phyloP scores from a whole-genome alignment of 1,139 yeast genomes.

The Geotrichum fermentans region DNA sequence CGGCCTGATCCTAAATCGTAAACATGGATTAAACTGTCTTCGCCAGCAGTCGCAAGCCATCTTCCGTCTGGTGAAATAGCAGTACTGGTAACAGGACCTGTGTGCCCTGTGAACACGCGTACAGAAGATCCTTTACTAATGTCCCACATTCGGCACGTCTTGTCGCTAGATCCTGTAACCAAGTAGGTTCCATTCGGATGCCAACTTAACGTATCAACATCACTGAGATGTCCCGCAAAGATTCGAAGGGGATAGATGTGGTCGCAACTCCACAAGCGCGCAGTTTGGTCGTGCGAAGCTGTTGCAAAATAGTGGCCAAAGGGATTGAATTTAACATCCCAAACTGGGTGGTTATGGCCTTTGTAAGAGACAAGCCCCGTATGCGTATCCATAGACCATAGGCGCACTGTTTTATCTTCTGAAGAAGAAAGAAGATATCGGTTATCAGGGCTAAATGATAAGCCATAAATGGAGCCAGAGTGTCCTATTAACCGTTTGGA shows the following conservation, averaged over 20 bases:
- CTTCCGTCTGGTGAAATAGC: constrained; percentile 96
- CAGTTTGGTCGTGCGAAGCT: constrained; percentile 96
- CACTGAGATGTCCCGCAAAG: constrained; percentile 95
- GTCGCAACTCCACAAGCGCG: constrained; percentile 95
- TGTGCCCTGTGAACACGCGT: constrained; percentile 90
- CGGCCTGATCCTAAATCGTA: constrained; percentile 96
- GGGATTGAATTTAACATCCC: constrained; percentile 96
- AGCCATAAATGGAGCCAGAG: constrained; percentile 88
- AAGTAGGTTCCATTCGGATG: constrained; percentile 95
- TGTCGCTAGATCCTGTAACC: constrained; percentile 92
- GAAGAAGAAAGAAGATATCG: constrained; percentile 75
- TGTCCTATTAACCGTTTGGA: constrained; percentile 79
- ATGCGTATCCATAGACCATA: constrained; percentile 93
- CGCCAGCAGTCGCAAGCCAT: constrained; percentile 94
- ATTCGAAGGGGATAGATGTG: constrained; percentile 94
- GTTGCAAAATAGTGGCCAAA: constrained; percentile 96
- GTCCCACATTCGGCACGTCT: constrained; percentile 98
- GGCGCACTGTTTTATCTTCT: constrained; percentile 84
- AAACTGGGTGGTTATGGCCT: constrained; percentile 93
- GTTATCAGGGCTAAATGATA: constrained; percentile 88
- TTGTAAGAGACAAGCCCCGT: constrained; percentile 88
- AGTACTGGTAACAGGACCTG: constrained; percentile 77
- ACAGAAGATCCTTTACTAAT: constrained; percentile 83
- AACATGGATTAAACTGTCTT: constrained; percentile 79
- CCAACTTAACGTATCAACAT: constrained; percentile 91